Percentiles rank a stretch among this genome's conserved stretches.
Evolutionary conservation across 164 flowering plant genomes (phyloP).

Genomic region (Tetracentron sinense): DNA sequence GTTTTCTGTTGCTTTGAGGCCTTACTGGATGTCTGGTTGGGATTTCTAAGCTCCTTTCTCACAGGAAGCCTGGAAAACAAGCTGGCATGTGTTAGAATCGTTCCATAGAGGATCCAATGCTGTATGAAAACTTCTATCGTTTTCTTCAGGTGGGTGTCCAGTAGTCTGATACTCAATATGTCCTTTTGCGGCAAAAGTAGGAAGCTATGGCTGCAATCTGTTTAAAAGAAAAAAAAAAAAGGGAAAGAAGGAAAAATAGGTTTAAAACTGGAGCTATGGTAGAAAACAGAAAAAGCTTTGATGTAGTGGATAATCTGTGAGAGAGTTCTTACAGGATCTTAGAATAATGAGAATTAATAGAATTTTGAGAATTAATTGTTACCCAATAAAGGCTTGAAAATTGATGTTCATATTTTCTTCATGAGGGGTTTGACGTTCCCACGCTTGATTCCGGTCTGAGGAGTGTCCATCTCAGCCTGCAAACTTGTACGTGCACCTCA

Average conservation of each 20-base stretch:
- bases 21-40: slow-evolving; percentile 33
- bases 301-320: neutral
- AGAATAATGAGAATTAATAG: neutral
- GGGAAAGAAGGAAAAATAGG: no score
- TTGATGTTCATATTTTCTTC: slow-evolving; percentile 93
- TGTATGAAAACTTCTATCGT: slow-evolving; percentile 65
- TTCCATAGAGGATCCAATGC: slow-evolving; percentile 26
- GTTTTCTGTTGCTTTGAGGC: slow-evolving; percentile 89
- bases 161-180: slow-evolving; percentile 89
- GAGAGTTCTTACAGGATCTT: neutral
- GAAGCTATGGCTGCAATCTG: slow-evolving; percentile 98
- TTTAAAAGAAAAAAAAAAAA: no score
- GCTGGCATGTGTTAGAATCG: slow-evolving; percentile 16
- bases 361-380: slow-evolving; percentile 76
- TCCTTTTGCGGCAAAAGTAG: slow-evolving; percentile 82
- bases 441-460: slow-evolving; percentile 84
- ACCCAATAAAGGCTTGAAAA: slow-evolving; percentile 80
- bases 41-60: slow-evolving; percentile 16
- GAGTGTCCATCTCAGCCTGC: slow-evolving; percentile 95
- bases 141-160: slow-evolving; percentile 95
- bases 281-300: no score
- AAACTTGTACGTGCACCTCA: slow-evolving; percentile 95
- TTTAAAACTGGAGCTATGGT: no score
- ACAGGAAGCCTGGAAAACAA: slow-evolving; percentile 16
- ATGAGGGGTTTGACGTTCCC: slow-evolving; percentile 89